Percentiles rank a stretch among this genome's conserved stretches.
Evolutionary conservation across 2,329 filamentous ascomycete genomes (phyloP).

Genomic region (Stemphylium beticola): DNA sequence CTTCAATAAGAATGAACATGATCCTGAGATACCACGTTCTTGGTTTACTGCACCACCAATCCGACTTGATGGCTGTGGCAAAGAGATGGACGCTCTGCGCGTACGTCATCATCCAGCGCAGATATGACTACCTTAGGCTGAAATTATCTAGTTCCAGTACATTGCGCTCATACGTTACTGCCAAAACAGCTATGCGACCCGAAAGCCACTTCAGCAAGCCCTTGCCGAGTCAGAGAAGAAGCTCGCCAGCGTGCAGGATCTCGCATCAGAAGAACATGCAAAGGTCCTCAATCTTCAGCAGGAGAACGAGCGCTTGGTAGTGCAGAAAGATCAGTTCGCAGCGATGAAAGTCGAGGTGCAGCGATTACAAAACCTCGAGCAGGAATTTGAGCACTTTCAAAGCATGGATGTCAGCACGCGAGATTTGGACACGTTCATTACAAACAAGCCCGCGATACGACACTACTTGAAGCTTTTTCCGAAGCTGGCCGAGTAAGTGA

Average conservation of each 20-base stretch:
- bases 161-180: constrained; percentile 37
- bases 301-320: constrained; percentile 25
- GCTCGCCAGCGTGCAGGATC: constrained; percentile 36
- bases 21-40: constrained; percentile 50
- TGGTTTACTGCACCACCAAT: constrained; percentile 56
- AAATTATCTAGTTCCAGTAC: constrained; percentile 55
- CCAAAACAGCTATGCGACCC: constrained; percentile 26
- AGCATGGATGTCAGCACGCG: constrained; percentile 21
- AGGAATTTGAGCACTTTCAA: constrained; percentile 26
- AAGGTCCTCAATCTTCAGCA: constrained; percentile 36
- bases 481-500: constrained; percentile 34
- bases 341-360: constrained; percentile 21
- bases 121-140: not conserved
- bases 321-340: constrained; percentile 14
- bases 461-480: constrained; percentile 39
- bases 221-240: constrained; percentile 30
- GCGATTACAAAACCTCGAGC: constrained; percentile 26
- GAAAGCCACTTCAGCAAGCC: constrained; percentile 23
- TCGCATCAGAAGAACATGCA: constrained; percentile 45
- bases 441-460: constrained; percentile 31
- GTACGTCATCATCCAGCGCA: constrained; percentile 33
- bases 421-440: constrained; percentile 29
- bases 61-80: constrained; percentile 45
- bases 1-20: constrained; percentile 50
- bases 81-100: constrained; percentile 52